Percentiles rank a stretch among this genome's conserved stretches.
Evolutionary conservation across 2,329 filamentous ascomycete species (phyloP).

Genomic region (Balansia obtecta): DNA sequence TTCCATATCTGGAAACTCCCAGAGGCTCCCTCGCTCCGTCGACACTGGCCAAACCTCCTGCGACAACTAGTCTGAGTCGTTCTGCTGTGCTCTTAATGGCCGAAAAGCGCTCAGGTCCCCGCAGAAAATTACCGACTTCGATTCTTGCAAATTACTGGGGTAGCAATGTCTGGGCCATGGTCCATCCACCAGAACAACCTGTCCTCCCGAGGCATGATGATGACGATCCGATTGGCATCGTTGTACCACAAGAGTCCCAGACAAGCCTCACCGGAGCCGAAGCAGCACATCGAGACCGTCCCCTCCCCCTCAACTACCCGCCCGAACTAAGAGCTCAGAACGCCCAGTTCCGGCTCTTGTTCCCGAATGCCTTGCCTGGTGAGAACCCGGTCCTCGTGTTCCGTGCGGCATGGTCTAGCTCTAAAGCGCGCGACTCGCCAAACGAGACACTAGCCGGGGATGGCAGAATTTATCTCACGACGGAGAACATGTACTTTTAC

Average conservation of each 20-base stretch:
- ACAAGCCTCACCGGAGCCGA: conserved; percentile 14
- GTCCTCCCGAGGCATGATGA: conserved; percentile 21
- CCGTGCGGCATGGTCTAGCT: conserved; percentile 68
- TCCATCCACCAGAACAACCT: conserved; percentile 17
- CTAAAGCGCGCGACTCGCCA: conserved; percentile 28
- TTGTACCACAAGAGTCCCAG: conserved; percentile 20
- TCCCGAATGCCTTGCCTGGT: conserved; percentile 63
- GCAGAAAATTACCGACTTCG: conserved; percentile 66
- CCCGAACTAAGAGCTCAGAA: conserved; percentile 74
- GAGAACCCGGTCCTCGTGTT: conserved; percentile 89
- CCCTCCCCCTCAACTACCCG: conserved; percentile 67
- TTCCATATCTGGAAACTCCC: conserved; percentile 31
- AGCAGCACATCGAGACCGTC: conserved; percentile 28
- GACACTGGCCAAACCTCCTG: conserved; percentile 72
- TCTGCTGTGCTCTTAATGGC: conserved; percentile 70
- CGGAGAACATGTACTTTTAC: conserved; percentile 87
- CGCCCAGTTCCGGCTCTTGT: conserved; percentile 84
- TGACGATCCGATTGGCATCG: conserved; percentile 29
- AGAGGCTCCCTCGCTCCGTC: conserved; percentile 62
- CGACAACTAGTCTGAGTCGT: conserved; percentile 75
- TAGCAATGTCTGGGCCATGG: conserved; percentile 58
- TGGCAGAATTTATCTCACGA: conserved; percentile 77
- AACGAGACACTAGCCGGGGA: conserved; percentile 41
- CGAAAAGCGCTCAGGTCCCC: conserved; percentile 58
- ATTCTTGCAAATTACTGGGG: conserved; percentile 93